Evolutionary conservation across 2,329 filamentous ascomycete species (phyloP), one percentile per base, ranked within the genome.

Genomic region (Talaromyces marneffei): DNA sequence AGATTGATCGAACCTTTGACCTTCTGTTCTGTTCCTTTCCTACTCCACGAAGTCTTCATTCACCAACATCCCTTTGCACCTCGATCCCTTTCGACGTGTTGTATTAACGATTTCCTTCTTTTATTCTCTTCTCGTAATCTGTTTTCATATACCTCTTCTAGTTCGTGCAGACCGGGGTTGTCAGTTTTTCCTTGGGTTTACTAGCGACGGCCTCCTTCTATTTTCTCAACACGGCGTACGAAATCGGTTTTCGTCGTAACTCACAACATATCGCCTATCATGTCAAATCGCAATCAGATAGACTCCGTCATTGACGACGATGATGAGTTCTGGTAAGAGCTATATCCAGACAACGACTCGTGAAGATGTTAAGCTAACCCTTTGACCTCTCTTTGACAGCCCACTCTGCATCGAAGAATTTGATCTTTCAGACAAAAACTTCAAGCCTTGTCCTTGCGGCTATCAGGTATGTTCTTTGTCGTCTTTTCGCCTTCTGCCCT

Each of bases 361-460:
- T 53, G 52, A 42, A 40, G 46, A 42, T 55, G 52, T 33, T 61
- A 63, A 58, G 67, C 70, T 71, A 57, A 74, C 68, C 25, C 35
- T 58, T 54, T 61, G 46, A 54, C 31, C 46, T 61, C 9, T 61
- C 60, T 46, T 61, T 35, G 70, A 52, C 57, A 99, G 94, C 77
- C 94, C 94, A 68, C 88, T 99, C 66, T 99, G 94, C 75, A 96
- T 99, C 73, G 94, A 99, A 79, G 95, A 99, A 80, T 95, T 99
- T 73, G 95, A 99, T 78, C 86, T 99, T 56, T 95, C 92, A 44
- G 94, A 99, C 81, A 90, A 91, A 75, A 96, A 96, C 78, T 99
- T 99, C 78, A 87, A 89, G 71, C 94, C 94, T 67, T 99, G 94
- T 80, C 93, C 93, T 62, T 99, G 94, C 74, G 94, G 94, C 64